A percentile compares a stretch with the other conserved stretches of the same genome.
Conservation (phyloP, 2,329 filamentous ascomycete species). For the Aspergillus sp. region DNA sequence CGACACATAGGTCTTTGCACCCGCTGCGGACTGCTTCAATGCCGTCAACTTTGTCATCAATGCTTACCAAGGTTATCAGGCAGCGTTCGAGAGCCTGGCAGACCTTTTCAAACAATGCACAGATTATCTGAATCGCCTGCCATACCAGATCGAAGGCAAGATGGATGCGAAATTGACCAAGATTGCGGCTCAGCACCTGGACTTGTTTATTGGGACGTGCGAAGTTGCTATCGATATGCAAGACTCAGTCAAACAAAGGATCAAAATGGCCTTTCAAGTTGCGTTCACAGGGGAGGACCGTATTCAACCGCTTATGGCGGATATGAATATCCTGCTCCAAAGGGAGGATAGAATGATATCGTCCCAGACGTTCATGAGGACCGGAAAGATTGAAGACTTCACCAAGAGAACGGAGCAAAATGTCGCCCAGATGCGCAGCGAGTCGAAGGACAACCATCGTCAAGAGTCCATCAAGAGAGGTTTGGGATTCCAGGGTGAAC, state of each 20-base stretch:
- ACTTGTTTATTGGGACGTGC: neutral
- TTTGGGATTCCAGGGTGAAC: too few species aligned
- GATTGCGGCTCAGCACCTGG: conserved; percentile 1
- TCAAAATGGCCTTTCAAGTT: neutral
- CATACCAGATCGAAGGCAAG: neutral
- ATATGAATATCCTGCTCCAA: neutral
- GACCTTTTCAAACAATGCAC: conserved; percentile 1
- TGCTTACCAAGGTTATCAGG: conserved; percentile 1
- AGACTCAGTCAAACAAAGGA: neutral
- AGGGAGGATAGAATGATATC: conserved; percentile 3
- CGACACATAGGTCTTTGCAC: neutral
- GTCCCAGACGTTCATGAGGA: neutral
- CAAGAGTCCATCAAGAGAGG: too few species aligned
- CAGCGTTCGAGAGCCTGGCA: neutral
- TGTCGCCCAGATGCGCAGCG: too few species aligned
- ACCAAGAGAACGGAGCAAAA: too few species aligned
- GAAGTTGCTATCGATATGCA: neutral
- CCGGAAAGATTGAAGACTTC: too few species aligned
- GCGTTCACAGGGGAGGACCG: neutral
- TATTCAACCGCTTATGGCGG: neutral
- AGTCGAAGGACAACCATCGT: too few species aligned
- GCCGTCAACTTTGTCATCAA: conserved; percentile 3
- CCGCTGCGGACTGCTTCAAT: conserved; percentile 3
- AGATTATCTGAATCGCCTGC: neutral
- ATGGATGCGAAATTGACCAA: neutral